Conservation (phyloP, 2,329 filamentous ascomycete genomes). For the Trichocomaceae sp. region DNA sequence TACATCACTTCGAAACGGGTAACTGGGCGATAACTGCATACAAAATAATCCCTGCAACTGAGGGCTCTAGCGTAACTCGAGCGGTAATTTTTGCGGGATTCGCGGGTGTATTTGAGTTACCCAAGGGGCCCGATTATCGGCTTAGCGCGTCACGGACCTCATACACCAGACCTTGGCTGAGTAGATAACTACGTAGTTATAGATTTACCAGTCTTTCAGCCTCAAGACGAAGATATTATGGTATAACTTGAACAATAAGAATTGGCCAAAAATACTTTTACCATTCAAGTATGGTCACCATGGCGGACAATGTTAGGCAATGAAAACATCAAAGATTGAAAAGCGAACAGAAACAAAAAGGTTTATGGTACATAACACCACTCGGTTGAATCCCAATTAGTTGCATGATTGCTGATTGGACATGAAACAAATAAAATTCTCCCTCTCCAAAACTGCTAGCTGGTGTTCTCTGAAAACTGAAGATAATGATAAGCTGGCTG, state of each 20-base stretch:
- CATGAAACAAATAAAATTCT: background rate
- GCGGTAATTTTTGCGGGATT: too few species aligned
- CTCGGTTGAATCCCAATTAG: background rate
- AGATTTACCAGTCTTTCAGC: too few species aligned
- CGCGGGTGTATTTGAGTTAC: too few species aligned
- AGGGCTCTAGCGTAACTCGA: too few species aligned
- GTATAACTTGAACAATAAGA: background rate
- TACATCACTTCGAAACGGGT: too few species aligned
- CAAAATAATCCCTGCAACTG: too few species aligned
- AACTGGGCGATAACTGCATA: too few species aligned
- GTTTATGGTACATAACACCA: constrained; percentile 4
- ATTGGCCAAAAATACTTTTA: background rate
- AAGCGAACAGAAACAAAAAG: background rate
- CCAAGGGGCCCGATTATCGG: too few species aligned
- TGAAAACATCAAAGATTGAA: background rate
- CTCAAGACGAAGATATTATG: background rate
- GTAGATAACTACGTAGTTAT: too few species aligned
- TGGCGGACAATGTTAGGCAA: background rate
- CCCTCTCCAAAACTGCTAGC: background rate
- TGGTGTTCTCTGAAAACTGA: background rate
- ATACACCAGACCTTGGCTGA: too few species aligned
- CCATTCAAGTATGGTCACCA: background rate
- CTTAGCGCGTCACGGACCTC: too few species aligned
- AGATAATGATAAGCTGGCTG: background rate
- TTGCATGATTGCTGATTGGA: background rate